phyloP scores from a whole-genome alignment of 805 yeast genomes.

The Starmerella vaccinii region DNA sequence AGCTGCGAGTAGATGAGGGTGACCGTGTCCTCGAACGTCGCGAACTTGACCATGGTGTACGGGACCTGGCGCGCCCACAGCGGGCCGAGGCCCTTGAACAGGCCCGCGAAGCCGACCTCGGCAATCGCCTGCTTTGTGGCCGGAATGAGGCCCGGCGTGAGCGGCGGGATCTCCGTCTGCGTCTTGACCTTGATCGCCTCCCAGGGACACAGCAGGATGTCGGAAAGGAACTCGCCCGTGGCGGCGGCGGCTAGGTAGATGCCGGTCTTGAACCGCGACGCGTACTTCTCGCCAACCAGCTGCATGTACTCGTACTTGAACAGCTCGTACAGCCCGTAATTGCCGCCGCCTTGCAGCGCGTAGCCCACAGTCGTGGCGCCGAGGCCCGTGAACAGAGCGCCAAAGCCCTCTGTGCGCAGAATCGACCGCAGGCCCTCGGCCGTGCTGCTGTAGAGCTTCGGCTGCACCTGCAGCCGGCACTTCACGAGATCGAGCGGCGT shows the following conservation, averaged over 20 bases:
- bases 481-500: constrained; percentile 90
- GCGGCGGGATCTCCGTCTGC: constrained; percentile 89
- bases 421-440: constrained; percentile 74
- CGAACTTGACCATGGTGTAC: constrained; percentile 96
- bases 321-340: constrained; percentile 87
- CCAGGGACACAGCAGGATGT: constrained; percentile 79
- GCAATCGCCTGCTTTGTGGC: constrained; percentile 60
- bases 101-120: constrained; percentile 58
- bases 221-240: constrained; percentile 89
- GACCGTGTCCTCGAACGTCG: constrained; percentile 86
- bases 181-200: constrained; percentile 92
- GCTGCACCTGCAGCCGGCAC: constrained; percentile 81
- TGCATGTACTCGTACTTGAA: constrained; percentile 74
- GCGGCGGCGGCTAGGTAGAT: constrained; percentile 80
- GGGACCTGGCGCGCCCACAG: constrained; percentile 96
- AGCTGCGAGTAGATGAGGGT: constrained; percentile 62
- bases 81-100: constrained; percentile 84
- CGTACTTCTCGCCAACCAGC: constrained; percentile 50
- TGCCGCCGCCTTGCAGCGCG: constrained; percentile 93
- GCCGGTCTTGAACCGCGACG: constrained; percentile 57
- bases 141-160: constrained; percentile 49
- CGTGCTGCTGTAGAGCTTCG: constrained; percentile 62
- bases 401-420: constrained; percentile 59
- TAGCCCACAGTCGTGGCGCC: constrained; percentile 92
- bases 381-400: constrained; percentile 73